phyloP scores from a whole-genome alignment of 768 basidiomycete species.

The Suillus placidus region DNA sequence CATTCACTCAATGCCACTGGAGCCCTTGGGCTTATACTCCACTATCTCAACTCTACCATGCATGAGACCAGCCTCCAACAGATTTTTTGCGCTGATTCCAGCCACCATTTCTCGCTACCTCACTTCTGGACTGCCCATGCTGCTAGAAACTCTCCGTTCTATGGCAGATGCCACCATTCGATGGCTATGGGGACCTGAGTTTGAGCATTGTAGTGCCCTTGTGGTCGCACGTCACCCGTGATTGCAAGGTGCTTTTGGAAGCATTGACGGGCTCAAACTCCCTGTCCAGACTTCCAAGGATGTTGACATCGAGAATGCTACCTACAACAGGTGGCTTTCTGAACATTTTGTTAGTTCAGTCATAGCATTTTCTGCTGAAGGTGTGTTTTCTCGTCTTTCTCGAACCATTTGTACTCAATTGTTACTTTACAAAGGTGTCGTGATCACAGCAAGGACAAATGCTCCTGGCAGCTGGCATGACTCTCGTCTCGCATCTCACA shows the following conservation, averaged over 20 bases:
- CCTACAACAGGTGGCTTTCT: too few relatives aligned
- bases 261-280: slow-evolving; percentile 46
- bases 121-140: background rate
- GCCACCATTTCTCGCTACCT: background rate
- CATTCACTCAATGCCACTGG: slow-evolving; percentile 29
- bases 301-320: too few relatives aligned
- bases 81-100: background rate
- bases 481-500: slow-evolving; percentile 39
- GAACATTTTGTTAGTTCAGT: too few relatives aligned
- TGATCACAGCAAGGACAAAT: slow-evolving; percentile 41
- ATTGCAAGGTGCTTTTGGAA: slow-evolving; percentile 25
- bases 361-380: too few relatives aligned
- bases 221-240: too few relatives aligned
- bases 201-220: too few relatives aligned
- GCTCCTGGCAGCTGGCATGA: slow-evolving; percentile 55
- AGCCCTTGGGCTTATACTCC: slow-evolving; percentile 44
- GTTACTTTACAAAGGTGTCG: slow-evolving; percentile 28
- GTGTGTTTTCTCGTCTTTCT: too few relatives aligned
- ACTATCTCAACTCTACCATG: slow-evolving; percentile 40
- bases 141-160: background rate
- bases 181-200: too few relatives aligned
- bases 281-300: too few relatives aligned
- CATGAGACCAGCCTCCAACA: too few relatives aligned
- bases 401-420: too few relatives aligned
- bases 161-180: background rate